Evolutionary conservation across 129 eudicot genomes (phyloP), one percentile per base, ranked within the genome.

Genomic region (Flaveria sonorensis): DNA sequence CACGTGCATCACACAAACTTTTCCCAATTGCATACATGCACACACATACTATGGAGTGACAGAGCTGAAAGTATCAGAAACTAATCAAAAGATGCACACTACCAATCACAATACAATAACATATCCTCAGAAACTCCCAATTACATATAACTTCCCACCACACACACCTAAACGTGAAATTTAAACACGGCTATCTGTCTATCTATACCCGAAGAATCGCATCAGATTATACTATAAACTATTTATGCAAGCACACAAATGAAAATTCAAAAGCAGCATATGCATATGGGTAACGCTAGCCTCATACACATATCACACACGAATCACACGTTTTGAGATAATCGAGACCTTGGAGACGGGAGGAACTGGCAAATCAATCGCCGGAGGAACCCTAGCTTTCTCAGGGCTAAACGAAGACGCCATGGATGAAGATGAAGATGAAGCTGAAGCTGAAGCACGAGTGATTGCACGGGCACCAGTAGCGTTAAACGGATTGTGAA

Each of bases 331-430:
- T 8, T 21, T 68, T 15, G 7, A 67, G 1, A 67, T 53, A 69
- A 0, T 36, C 12, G 45, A 72, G 39, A 81, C 98, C 92, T 92
- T 90, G 36, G 96, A 81, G 84, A 92, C 83, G n/a, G 89, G 89
- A 77, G 98, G 94, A 4, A 80, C 5, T 13, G 94, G 97, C 71
- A 84, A 52, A 24, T 79, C 90, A 46, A 86, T 24, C 13, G 90
- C 94, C 51, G 89, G 91, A 4, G 96, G 96, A 72, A 84, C 93
- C 80, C 97, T 87, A 84, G 97, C 96, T 85, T 86, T 82, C 68
- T 92, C 98, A 16, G 97, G 92, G 61, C 60, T 86, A 72, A 87
- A 87, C 52, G 91, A 74, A 42, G 92, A 78, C 47, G 90, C 88
- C 96, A 90, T 92, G 71, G 86, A 61, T 59, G 36, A 30, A 30